Evolutionary conservation across 2,329 filamentous ascomycete species (phyloP).

Genomic region (Ophiostoma montium): DNA sequence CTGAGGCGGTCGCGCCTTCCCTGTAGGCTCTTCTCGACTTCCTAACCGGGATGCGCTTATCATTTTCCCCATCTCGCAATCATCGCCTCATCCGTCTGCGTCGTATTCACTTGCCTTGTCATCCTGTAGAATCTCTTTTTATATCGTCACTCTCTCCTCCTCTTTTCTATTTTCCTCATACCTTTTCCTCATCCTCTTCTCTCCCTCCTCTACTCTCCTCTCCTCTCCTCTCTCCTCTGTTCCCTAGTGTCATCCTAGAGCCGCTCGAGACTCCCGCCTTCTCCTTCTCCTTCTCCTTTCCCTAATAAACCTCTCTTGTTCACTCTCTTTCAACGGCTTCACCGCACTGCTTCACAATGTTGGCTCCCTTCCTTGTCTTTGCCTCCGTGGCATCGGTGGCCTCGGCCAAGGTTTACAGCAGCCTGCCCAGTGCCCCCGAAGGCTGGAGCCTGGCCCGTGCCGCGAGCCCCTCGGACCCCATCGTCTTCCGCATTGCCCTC

Average conservation of each 20-base stretch:
- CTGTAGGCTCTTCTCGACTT: too few relatives aligned
- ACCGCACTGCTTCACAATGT: conserved; percentile 9
- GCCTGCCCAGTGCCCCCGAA: conserved; percentile 21
- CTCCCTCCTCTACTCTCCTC: background rate
- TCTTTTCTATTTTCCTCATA: background rate
- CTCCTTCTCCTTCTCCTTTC: background rate
- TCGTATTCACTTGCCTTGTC: background rate
- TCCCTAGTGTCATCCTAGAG: too few relatives aligned
- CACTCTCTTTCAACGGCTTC: background rate
- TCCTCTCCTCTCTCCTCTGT: background rate
- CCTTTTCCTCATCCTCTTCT: background rate
- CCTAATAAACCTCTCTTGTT: too few relatives aligned
- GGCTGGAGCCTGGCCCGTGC: conserved; percentile 25
- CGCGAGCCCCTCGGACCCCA: conserved; percentile 23
- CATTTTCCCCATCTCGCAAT: too few relatives aligned
- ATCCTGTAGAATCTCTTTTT: background rate
- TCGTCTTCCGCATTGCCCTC: conserved; percentile 35
- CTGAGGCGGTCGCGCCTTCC: too few relatives aligned
- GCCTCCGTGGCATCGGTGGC: conserved; percentile 13
- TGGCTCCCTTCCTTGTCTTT: conserved; percentile 16
- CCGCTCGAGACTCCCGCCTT: background rate
- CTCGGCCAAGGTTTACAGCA: conserved; percentile 23
- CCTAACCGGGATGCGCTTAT: too few relatives aligned
- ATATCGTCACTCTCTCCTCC: background rate
- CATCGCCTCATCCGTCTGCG: background rate